Evolutionary conservation across 1,139 yeast species (phyloP).

Genomic region (Hansenula lynferdii): DNA sequence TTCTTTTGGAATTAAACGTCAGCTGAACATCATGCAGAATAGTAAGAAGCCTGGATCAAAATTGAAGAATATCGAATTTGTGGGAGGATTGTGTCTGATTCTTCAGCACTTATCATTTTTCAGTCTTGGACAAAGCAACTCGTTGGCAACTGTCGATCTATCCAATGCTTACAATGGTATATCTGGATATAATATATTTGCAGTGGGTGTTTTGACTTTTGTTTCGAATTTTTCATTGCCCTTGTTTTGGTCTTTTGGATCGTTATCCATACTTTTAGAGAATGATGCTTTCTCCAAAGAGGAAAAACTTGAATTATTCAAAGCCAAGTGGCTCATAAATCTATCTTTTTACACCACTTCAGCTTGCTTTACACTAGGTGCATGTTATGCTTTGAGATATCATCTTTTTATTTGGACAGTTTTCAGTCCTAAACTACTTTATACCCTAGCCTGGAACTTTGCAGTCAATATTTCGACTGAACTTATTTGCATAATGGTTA

Average conservation of each 20-base stretch:
- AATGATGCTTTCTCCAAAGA: conserved; percentile 18
- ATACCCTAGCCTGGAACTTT: conserved; percentile 71
- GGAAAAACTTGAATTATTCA: conserved; percentile 32
- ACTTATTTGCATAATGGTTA: background rate
- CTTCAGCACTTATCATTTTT: conserved; percentile 78
- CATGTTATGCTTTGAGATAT: conserved; percentile 73
- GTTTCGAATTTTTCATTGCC: conserved; percentile 83
- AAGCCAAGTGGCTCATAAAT: conserved; percentile 32
- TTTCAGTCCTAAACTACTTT: conserved; percentile 87
- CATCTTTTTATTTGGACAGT: conserved; percentile 97
- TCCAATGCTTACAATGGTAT: conserved; percentile 93
- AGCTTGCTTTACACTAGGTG: conserved; percentile 54
- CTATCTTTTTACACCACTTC: conserved; percentile 51
- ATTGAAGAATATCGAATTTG: conserved; percentile 6
- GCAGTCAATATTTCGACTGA: conserved; percentile 33
- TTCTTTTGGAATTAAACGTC: conserved; percentile 37
- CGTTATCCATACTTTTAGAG: conserved; percentile 42
- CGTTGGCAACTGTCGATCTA: conserved; percentile 84
- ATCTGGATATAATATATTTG: conserved; percentile 55
- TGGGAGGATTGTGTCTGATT: conserved; percentile 24
- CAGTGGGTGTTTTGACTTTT: conserved; percentile 78
- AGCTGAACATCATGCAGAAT: conserved; percentile 5
- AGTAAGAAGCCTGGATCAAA: conserved; percentile 1
- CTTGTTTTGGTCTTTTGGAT: conserved; percentile 71
- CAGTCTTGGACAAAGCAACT: conserved; percentile 87